Percentiles rank a stretch among this genome's conserved stretches.
phyloP scores from a whole-genome alignment of 2,329 filamentous ascomycete species.

The Fusarium sp. region DNA sequence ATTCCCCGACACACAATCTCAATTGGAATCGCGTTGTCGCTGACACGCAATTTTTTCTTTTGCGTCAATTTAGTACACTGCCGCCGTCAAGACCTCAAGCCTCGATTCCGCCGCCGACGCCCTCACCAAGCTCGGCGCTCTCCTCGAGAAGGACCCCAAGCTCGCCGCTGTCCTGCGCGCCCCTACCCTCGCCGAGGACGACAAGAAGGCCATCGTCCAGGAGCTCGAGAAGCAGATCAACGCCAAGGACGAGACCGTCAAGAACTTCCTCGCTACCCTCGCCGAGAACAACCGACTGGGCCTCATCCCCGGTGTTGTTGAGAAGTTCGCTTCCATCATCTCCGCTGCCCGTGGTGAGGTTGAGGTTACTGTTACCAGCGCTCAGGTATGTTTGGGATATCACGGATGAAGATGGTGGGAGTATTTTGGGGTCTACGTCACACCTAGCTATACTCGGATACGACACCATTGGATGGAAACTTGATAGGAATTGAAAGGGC shows the following conservation, averaged over 20 bases:
- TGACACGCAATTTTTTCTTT: slow-evolving; percentile 49
- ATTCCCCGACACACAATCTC: slow-evolving; percentile 29
- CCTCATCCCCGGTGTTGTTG: slow-evolving; percentile 83
- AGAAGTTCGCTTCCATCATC: slow-evolving; percentile 92
- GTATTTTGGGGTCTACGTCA: slow-evolving; percentile 30
- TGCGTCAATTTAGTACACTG: slow-evolving; percentile 84
- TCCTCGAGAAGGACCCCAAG: slow-evolving; percentile 88
- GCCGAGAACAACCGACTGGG: slow-evolving; percentile 97
- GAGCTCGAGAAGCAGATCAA: slow-evolving; percentile 91
- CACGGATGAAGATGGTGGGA: slow-evolving; percentile 15
- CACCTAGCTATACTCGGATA: slow-evolving; percentile 7
- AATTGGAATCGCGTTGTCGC: slow-evolving; percentile 47
- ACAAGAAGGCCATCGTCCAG: slow-evolving; percentile 89
- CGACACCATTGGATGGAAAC: slow-evolving; percentile 11
- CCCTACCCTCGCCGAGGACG: slow-evolving; percentile 81
- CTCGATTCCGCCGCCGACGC: slow-evolving; percentile 90
- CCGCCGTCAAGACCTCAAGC: slow-evolving; percentile 87
- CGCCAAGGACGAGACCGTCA: slow-evolving; percentile 83
- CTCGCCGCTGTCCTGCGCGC: slow-evolving; percentile 82
- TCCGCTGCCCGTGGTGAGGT: slow-evolving; percentile 92
- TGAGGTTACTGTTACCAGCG: slow-evolving; percentile 92
- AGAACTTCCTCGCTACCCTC: slow-evolving; percentile 92
- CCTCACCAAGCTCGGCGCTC: slow-evolving; percentile 77
- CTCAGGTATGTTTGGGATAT: slow-evolving; percentile 74
- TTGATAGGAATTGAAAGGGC: slow-evolving; percentile 5